Evolutionary conservation across 176 grass and related monocot genomes (phyloP).

Genomic region (Alopecurus myosuroides): DNA sequence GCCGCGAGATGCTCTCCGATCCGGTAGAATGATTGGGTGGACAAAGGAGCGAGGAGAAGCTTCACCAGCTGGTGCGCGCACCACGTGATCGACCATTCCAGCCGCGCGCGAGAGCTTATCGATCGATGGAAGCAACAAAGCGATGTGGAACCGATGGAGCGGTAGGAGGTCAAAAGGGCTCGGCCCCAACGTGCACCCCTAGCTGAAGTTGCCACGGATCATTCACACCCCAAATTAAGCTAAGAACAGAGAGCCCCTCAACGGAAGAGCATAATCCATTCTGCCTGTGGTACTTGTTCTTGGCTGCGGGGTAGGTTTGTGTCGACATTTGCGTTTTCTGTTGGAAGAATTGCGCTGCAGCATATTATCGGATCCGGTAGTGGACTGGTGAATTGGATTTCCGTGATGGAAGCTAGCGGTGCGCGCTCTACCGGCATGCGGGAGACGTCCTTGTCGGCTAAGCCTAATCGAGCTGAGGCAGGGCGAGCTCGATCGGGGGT

Average conservation of each 20-base stretch:
- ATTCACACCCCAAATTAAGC: background rate
- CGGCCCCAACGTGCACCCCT: background rate
- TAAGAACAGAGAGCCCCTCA: too few species aligned
- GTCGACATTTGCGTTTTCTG: background rate
- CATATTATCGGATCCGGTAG: background rate
- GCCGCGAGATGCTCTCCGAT: background rate
- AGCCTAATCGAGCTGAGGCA: background rate
- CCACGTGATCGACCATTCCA: background rate
- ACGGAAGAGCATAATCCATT: background rate
- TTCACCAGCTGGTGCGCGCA: background rate
- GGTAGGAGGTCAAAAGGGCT: background rate
- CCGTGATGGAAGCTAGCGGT: too few species aligned
- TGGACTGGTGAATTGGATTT: background rate
- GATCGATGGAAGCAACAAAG: too few species aligned
- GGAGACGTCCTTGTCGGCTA: background rate
- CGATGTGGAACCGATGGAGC: background rate
- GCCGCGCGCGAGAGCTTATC: too few species aligned
- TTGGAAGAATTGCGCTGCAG: background rate
- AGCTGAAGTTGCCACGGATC: background rate
- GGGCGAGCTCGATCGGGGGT: too few species aligned
- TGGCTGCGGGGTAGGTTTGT: background rate
- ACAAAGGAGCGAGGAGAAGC: background rate
- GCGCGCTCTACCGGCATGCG: background rate
- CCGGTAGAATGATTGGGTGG: background rate
- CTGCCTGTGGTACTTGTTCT: background rate